Evolutionary conservation across 23 red algal genomes (phyloP).

Genomic region (Gracilaria domingensis): DNA sequence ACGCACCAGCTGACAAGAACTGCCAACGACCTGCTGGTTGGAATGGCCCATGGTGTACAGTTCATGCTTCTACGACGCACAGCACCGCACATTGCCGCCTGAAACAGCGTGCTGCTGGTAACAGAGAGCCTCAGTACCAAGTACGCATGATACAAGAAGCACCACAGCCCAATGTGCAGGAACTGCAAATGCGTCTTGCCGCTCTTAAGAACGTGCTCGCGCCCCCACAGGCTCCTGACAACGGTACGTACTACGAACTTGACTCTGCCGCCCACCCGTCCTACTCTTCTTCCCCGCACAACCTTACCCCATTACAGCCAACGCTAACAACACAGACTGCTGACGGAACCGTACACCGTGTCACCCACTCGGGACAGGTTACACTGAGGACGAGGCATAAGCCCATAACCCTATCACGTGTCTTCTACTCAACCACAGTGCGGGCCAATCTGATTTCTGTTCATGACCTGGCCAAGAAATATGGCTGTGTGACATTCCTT

Average conservation of each 20-base stretch:
- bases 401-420: too few species aligned
- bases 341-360: background rate
- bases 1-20: background rate
- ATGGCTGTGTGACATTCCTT: too few species aligned
- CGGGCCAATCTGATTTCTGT: too few species aligned
- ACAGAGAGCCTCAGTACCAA: background rate
- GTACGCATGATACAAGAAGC: background rate
- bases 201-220: background rate
- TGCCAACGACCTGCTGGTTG: background rate
- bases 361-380: background rate
- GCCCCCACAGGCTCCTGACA: too few species aligned
- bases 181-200: background rate
- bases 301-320: background rate
- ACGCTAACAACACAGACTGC: background rate
- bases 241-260: conserved; percentile 6
- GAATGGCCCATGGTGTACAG: background rate
- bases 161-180: background rate
- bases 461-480: too few species aligned
- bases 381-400: too few species aligned
- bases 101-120: background rate
- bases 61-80: background rate
- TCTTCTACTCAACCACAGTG: too few species aligned
- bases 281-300: background rate
- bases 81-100: background rate
- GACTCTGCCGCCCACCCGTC: background rate